A percentile compares a stretch with the other conserved stretches of the same genome.
Conservation (phyloP, 106 monocot genomes). For the Alisma plantagoaquatica region DNA sequence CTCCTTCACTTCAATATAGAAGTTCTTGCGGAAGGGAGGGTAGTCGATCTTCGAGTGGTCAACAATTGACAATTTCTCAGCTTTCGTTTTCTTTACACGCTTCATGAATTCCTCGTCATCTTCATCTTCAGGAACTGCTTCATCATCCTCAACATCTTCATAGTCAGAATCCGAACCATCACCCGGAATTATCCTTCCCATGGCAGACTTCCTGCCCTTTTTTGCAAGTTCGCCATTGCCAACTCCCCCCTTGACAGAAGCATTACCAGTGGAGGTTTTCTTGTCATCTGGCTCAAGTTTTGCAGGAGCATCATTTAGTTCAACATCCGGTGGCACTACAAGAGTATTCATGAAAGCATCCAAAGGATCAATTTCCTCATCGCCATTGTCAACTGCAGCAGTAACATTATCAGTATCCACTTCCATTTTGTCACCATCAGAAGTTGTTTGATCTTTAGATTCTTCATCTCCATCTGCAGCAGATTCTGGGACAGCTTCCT, state of each 20-base stretch:
- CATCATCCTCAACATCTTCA: constrained; percentile 51
- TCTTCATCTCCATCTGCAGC: constrained; percentile 28
- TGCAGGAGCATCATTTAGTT: constrained; percentile 12
- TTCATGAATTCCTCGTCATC: constrained; percentile 95
- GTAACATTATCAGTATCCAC: constrained; percentile 18
- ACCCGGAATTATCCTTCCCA: constrained; percentile 85
- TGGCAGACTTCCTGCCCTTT: constrained; percentile 32
- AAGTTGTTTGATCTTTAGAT: constrained; percentile 5
- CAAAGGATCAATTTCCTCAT: constrained; percentile 88
- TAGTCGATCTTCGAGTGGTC: constrained; percentile 95
- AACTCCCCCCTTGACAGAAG: constrained; percentile 9
- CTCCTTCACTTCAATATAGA: constrained; percentile 91
- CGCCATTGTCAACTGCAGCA: constrained; percentile 14
- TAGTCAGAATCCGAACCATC: constrained; percentile 84
- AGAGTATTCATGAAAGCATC: constrained; percentile 94
- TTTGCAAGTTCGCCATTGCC: constrained; percentile 41
- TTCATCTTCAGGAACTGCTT: constrained; percentile 55
- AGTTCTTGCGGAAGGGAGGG: constrained; percentile 78
- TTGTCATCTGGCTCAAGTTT: constrained; percentile 11
- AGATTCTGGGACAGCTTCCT: constrained; percentile 26
- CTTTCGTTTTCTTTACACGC: constrained; percentile 93
- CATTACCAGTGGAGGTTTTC: constrained; percentile 7
- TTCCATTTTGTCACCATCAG: constrained; percentile 24
- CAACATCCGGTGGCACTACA: constrained; percentile 70
- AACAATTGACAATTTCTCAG: constrained; percentile 72